These are phyloP conservation scores for Leishmania turanica DNA, from an alignment of 208 protist genomes.

Conservation along the genomic window DNA sequence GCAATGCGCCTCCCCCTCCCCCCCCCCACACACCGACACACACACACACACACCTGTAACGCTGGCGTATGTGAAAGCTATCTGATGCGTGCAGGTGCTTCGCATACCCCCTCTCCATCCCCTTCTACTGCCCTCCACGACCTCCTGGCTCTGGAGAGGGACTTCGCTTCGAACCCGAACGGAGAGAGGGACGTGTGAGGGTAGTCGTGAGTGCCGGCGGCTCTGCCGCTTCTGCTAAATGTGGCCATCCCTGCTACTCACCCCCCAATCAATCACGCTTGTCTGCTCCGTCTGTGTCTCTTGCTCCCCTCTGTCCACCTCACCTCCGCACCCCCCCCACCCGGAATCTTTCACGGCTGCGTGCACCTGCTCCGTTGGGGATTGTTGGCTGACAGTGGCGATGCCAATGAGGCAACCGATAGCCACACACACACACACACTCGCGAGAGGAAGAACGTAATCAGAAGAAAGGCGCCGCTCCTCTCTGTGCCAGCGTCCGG, in stretches of 20 bases:
- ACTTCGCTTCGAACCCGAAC: background rate
- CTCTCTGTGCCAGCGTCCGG: background rate
- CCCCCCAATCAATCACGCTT: background rate
- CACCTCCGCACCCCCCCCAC: background rate
- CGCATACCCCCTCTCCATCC: background rate
- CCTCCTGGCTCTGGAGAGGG: background rate
- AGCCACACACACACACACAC: background rate
- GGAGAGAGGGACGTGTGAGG: background rate
- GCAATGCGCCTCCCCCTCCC: background rate
- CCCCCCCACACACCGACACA: background rate
- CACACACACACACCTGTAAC: background rate
- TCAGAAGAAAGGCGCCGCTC: background rate
- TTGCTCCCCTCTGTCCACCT: background rate
- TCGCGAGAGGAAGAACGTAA: background rate
- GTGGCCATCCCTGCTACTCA: background rate
- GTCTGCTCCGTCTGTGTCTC: background rate
- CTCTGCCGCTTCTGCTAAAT: background rate
- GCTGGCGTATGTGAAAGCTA: background rate
- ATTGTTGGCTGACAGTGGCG: background rate
- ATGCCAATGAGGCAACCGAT: background rate
- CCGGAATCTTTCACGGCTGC: background rate
- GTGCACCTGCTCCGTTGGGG: background rate
- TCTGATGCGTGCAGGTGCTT: background rate
- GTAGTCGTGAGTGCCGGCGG: background rate
- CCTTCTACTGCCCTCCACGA: background rate